These are phyloP conservation scores for Spathaspora sp. DNA, from an alignment of 1,139 yeast species.

Conservation along the genomic window DNA sequence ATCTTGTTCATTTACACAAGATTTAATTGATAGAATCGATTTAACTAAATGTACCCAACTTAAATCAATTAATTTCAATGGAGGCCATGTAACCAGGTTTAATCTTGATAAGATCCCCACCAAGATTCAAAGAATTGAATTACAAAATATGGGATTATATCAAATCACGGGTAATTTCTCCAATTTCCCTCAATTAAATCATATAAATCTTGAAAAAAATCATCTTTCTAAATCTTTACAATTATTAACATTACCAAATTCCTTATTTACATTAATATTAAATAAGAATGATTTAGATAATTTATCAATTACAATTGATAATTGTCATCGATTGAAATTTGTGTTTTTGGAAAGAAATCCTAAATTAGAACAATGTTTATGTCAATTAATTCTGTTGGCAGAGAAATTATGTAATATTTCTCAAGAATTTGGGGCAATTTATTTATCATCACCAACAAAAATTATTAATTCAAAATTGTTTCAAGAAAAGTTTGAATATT, in stretches of 20 bases:
- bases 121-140: constrained; percentile 6
- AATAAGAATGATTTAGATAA: constrained; percentile 10
- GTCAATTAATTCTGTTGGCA: constrained; percentile 3
- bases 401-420: neutral
- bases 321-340: constrained; percentile 6
- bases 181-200: constrained; percentile 3
- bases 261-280: constrained; percentile 6
- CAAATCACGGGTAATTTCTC: constrained; percentile 8
- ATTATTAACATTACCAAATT: constrained; percentile 7
- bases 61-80: constrained; percentile 4
- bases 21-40: constrained; percentile 3
- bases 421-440: constrained; percentile 2
- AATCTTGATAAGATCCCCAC: constrained; percentile 7
- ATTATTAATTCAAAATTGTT: neutral
- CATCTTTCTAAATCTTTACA: constrained; percentile 5
- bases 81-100: constrained; percentile 7
- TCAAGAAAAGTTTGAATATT: constrained; percentile 4
- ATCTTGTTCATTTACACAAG: constrained; percentile 5
- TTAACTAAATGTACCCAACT: constrained; percentile 3
- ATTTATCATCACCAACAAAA: constrained; percentile 4
- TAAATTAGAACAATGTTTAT: constrained; percentile 4
- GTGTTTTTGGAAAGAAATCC: constrained; percentile 10
- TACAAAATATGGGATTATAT: constrained; percentile 9
- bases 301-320: constrained; percentile 6
- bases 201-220: constrained; percentile 11